These are phyloP conservation scores for Escallonia rubra DNA, from an alignment of 129 eudicot genomes.

Conservation along the genomic window DNA sequence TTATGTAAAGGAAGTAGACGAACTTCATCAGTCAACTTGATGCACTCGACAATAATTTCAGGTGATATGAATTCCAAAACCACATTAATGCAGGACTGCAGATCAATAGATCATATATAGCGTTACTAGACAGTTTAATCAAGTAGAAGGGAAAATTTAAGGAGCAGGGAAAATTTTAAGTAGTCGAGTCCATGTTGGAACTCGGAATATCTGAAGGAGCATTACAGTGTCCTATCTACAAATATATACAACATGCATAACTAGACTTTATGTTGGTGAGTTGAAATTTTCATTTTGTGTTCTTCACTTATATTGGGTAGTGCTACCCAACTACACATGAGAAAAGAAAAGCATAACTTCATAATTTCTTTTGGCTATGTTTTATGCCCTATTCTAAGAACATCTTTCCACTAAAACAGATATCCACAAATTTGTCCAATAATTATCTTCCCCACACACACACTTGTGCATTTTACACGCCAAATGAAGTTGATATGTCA, in stretches of 20 bases:
- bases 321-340: too few relatives aligned
- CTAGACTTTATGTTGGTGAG: too few relatives aligned
- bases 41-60: conserved; percentile 69
- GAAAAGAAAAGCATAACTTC: too few relatives aligned
- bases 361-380: too few relatives aligned
- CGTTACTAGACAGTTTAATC: background rate
- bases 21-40: conserved; percentile 68
- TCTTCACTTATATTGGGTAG: too few relatives aligned
- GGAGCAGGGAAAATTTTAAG: too few relatives aligned
- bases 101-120: background rate
- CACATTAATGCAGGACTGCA: conserved; percentile 81
- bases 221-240: background rate
- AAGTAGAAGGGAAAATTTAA: background rate
- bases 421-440: background rate
- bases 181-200: too few relatives aligned
- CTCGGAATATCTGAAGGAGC: too few relatives aligned
- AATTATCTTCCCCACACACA: background rate
- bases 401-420: too few relatives aligned
- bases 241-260: background rate
- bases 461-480: background rate
- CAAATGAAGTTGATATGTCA: background rate
- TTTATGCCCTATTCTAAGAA: too few relatives aligned
- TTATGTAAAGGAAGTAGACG: conserved; percentile 75
- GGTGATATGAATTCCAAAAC: conserved; percentile 82
- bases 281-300: too few relatives aligned